Evolutionary conservation across 1,284 basidiomycete species (phyloP), one percentile per base, ranked within the genome.

Genomic region (Polyporus tsugae): DNA sequence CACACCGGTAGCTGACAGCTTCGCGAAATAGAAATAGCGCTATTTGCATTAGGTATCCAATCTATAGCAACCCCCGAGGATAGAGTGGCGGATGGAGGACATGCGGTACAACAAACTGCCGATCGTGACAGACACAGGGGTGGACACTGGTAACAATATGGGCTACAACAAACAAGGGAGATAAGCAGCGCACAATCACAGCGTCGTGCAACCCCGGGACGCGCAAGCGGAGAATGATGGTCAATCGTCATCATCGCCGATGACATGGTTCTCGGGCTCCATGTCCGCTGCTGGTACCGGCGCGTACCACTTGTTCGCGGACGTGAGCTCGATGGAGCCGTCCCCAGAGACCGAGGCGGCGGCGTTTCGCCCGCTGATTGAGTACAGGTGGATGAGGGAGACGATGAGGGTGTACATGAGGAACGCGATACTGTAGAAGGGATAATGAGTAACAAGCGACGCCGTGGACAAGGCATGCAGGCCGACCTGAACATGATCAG

Each of bases 401-500:
- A 87, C 82, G 57, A 91, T 89, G 73, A 92, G 86, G 13, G 92
- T 85, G 79, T 96, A 95, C 60, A 95, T 79, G 60, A 94, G 72
- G 82, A 95, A 94, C 0, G 92, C 89, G 61, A 92, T 79, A 73
- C 91, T 92, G 66, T 7, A 60, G 33, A 38, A 39, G 3, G 44
- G 17, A 60, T 17, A 25, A 5, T 49, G 10, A 49, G 46, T 5
- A 25, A 13, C 9, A 22, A 25, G 25, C 6, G 22, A 10, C 46
- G 38, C 15, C 49, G 6, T 15, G 7, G 19, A 52, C 9, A 49
- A 3, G 33, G 38, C 60, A 59, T 53, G 55, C 62, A 52, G 55
- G 35, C 82, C 62, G 60, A 90, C 88, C 93, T 95, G 80, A 92
- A 94, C 84, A 95, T 91, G 76, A 93, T 91, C 9, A 96, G 83